Base-by-base conservation (phyloP, 2,329 filamentous ascomycete species). In the Cryphonectria carpinicola region DNA sequence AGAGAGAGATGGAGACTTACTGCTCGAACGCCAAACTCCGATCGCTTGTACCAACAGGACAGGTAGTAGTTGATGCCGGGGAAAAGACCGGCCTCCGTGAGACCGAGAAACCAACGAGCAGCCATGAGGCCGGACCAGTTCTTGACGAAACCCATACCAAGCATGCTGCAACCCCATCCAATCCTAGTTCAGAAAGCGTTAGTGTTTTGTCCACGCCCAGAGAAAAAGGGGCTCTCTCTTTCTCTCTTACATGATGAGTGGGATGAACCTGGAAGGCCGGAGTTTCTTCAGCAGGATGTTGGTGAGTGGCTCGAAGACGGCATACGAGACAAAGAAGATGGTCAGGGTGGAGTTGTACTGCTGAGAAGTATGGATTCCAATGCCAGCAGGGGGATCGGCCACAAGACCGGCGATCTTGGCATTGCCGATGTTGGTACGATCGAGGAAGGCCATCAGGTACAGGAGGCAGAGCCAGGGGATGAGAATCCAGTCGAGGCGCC, bases 241-340 rank as follows among this genome's bases (percentile, higher is more conserved):
- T 7, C 1, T 22, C 32, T 87, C 84, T 75, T 87, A 85, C 91
- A 97, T 97, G 77, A 97, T 97, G 43, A 87, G 83, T 2, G 94
- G 92, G 69, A 97, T 89, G 78, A 97, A 97, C 67, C 95, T 82
- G 54, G 91, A 93, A 0, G 94, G 94, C 1, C 89, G 86, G 72
- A 93, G 82, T 25, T 85, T 87, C 81, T 97, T 97, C 71, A 97
- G 88, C 35, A 97, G 81, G 63, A 95, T 84, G 78, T 97, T 97
- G 71, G 93, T 94, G 60, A 94, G 76, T 0, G 90, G 89, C 79
- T 96, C 93, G 73, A 93, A 94, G 46, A 94, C 81, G 2, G 92
- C 87, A 78, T 97, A 97, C 0, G 92, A 94, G 65, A 97, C 85
- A 82, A 97, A 97, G 83, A 97, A 97, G 75, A 97, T 91, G 46